Evolutionary conservation across 371 early-diverging fungal genomes (phyloP).

Genomic region (Syncephalis plumigaleata): DNA sequence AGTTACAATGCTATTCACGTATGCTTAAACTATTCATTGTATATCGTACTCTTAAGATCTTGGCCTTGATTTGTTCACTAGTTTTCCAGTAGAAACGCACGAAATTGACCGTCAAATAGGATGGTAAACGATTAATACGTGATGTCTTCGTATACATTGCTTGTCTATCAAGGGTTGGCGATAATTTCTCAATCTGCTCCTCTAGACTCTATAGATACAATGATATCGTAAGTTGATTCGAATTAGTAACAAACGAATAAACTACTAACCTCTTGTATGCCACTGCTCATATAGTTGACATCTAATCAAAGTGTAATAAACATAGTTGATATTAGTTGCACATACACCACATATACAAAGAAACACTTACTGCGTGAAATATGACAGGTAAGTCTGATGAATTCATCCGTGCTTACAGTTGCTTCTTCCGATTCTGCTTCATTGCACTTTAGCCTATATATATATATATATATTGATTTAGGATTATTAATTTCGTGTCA

Average conservation of each 20-base stretch:
- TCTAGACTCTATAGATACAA: constrained; percentile 27
- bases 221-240: constrained; percentile 1
- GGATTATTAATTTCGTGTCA: no score
- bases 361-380: constrained; percentile 41
- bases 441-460: constrained; percentile 41
- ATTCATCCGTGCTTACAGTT: constrained; percentile 35
- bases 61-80: constrained; percentile 66
- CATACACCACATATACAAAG: not conserved
- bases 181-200: constrained; percentile 79
- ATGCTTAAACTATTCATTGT: not conserved
- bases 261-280: constrained; percentile 24
- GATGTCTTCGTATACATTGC: constrained; percentile 65
- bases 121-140: constrained; percentile 66
- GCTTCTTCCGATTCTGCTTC: constrained; percentile 68
- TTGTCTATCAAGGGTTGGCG: constrained; percentile 53
- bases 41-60: constrained; percentile 47
- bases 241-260: no score
- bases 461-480: no score
- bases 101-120: constrained; percentile 79
- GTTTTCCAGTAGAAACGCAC: constrained; percentile 95
- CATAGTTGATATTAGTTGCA: no score
- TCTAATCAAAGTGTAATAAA: constrained; percentile 9
- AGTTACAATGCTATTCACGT: not conserved
- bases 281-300: constrained; percentile 49
- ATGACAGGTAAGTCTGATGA: constrained; percentile 70